Conservation (phyloP, 2,329 filamentous ascomycete genomes). For the Penicillium sp. region DNA sequence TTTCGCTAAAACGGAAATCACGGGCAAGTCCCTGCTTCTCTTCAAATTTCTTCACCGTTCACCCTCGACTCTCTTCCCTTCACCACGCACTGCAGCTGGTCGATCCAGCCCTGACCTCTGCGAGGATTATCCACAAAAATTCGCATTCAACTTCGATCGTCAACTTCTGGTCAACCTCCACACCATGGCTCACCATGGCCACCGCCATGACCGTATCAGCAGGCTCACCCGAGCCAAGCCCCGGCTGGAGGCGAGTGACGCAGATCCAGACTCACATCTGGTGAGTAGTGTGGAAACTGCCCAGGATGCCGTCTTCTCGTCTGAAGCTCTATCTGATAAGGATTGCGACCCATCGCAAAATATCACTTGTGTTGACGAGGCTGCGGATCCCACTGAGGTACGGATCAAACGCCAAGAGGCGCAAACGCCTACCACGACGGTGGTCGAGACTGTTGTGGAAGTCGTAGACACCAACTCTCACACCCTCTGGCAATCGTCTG, state of each 20-base stretch:
- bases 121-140: slow-evolving; percentile 11
- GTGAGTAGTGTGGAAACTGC: background rate
- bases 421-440: slow-evolving; percentile 3
- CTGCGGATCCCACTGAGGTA: background rate
- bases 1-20: background rate
- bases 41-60: background rate
- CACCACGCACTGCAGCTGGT: slow-evolving; percentile 13
- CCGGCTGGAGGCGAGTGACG: slow-evolving; percentile 9
- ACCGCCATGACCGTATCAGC: slow-evolving; percentile 23
- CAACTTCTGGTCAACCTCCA: background rate
- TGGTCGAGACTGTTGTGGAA: slow-evolving; percentile 20
- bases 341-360: slow-evolving; percentile 15
- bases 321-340: slow-evolving; percentile 8
- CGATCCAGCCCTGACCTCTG: slow-evolving; percentile 20
- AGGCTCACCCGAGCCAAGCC: slow-evolving; percentile 18
- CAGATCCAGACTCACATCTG: slow-evolving; percentile 1
- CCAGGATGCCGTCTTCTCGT: slow-evolving; percentile 1
- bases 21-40: slow-evolving; percentile 20
- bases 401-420: slow-evolving; percentile 19
- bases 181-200: slow-evolving; percentile 24
- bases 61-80: slow-evolving; percentile 6
- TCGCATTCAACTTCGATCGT: background rate
- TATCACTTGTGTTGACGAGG: slow-evolving; percentile 7
- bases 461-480: slow-evolving; percentile 22
- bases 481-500: slow-evolving; percentile 14